Base-by-base conservation (phyloP, 192 early-diverging fungal species). In the Podila epicladia region DNA sequence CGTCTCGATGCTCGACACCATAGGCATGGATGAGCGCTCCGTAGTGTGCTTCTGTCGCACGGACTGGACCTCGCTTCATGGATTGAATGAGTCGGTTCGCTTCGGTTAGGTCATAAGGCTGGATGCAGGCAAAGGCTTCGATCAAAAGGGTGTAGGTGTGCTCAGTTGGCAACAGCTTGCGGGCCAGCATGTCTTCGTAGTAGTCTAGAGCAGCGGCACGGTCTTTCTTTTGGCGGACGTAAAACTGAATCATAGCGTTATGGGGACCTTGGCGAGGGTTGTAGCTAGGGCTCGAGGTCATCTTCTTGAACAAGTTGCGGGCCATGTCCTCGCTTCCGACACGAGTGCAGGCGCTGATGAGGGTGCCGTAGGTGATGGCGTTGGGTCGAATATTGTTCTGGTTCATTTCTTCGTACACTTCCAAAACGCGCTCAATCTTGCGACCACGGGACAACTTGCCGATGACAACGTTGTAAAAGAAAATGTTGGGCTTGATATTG, bases 161-260 rank as follows among this genome's bases (percentile, higher is more conserved):
- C 7, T 83, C 79, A 24, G 85, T 87, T 17, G 89, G 87, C 31
- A 71, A 70, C n/a, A 88, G 70, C 28, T 84, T 74, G n/a, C 79
- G 77, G 11, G 64, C 63, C 31, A 72, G 62, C 65, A 86, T 82
- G 51, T 85, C 74, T 2, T 74, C 72, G 68, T 85, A 90, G 71
- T 85, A 90, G 19, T 83, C 68, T 28, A 90, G 64, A 11, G 83
- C 87, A 1, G 75, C 82, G 19, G 75, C 64, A 24, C 89, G 88
- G 66, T 86, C 73, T 33, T 72, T 84, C 53, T 86, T 77, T 51
- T 90, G 86, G 17, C 87, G 87, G 5, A 86, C 85, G 69, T 90
- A 89, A 53, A 89, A 90, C 69, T 90, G 89, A 24, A 90, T 90
- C 87, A 90, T 89, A 63, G 85, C 73, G 67, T 90, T 90, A 50